Conservation (phyloP, 352 stramenopile genomes). For the Thraustochytrium striatum region DNA sequence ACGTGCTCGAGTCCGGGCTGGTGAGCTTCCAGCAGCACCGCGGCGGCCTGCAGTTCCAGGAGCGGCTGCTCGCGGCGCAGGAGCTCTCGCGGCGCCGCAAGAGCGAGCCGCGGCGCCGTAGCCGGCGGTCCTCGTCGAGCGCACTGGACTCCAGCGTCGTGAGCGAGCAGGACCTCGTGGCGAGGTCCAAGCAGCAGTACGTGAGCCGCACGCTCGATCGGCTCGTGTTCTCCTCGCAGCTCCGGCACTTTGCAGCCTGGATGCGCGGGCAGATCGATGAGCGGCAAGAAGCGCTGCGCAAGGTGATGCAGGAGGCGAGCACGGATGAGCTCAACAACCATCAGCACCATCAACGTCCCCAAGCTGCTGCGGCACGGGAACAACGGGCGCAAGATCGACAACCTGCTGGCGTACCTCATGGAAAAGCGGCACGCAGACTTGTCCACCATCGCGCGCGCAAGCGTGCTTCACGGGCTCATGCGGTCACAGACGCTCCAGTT, state of each 20-base stretch:
- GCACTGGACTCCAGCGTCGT: not conserved
- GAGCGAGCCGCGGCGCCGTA: not conserved
- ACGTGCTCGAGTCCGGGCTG: not conserved
- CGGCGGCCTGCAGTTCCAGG: not conserved
- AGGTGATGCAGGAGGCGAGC: slow-evolving; percentile 75
- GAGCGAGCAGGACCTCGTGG: slow-evolving; percentile 4
- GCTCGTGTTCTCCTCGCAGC: slow-evolving; percentile 8
- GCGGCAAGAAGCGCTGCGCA: not conserved
- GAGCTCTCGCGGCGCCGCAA: not conserved
- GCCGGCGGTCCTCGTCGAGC: not conserved
- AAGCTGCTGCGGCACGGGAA: slow-evolving; percentile 99
- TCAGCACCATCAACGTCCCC: slow-evolving; percentile 86
- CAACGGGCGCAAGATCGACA: slow-evolving; percentile 67
- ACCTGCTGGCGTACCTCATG: slow-evolving; percentile 62
- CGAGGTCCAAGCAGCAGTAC: slow-evolving; percentile 20
- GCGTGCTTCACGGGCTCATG: slow-evolving; percentile 91
- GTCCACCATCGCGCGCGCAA: slow-evolving; percentile 80
- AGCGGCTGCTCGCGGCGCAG: not conserved
- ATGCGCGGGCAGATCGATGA: slow-evolving; percentile 38
- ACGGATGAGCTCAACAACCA: slow-evolving; percentile 94
- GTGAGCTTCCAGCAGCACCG: not conserved
- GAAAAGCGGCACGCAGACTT: slow-evolving; percentile 83
- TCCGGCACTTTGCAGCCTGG: slow-evolving; percentile 11
- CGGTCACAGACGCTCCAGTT: slow-evolving; percentile 88
- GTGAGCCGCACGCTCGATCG: slow-evolving; percentile 7